Conservation (phyloP, 495 filamentous ascomycete species). For the Tuber borchii region DNA sequence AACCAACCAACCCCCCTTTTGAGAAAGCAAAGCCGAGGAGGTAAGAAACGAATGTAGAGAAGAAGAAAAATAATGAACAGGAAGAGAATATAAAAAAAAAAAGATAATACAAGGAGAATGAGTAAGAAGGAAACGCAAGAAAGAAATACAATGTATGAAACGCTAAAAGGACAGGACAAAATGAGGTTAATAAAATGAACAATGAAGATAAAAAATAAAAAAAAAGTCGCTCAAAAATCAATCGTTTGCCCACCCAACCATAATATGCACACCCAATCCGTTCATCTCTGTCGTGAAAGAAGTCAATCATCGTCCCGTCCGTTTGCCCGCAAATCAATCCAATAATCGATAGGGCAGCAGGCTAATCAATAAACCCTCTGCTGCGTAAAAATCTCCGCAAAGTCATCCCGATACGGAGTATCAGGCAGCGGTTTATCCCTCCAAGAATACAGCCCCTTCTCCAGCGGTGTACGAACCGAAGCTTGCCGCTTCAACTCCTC, state of each 20-base stretch:
- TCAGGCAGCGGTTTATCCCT: slow-evolving; percentile 31
- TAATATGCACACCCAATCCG: background rate
- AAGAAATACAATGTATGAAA: background rate
- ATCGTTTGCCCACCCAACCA: background rate
- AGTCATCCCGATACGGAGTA: slow-evolving; percentile 21
- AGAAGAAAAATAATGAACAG: background rate
- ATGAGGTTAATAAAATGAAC: slow-evolving; percentile 8
- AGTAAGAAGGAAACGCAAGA: background rate
- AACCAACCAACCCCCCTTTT: background rate
- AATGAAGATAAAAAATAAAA: background rate
- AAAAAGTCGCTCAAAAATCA: background rate
- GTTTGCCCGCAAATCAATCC: background rate
- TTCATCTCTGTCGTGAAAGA: slow-evolving; percentile 2
- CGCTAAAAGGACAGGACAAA: background rate
- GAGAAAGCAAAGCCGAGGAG: background rate
- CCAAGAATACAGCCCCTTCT: slow-evolving; percentile 15
- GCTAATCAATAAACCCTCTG: slow-evolving; percentile 8
- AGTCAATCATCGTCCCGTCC: background rate
- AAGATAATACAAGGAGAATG: slow-evolving; percentile 9
- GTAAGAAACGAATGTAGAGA: slow-evolving; percentile 16
- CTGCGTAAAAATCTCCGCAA: slow-evolving; percentile 16
- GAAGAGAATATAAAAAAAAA: slow-evolving; percentile 7
- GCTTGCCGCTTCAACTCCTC: slow-evolving; percentile 28
- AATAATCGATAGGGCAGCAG: background rate
- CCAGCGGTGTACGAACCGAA: slow-evolving; percentile 2